Percentiles rank a stretch among this genome's conserved stretches.
Evolutionary conservation across 495 filamentous ascomycete species (phyloP).

Genomic region (Penicillium salamii): DNA sequence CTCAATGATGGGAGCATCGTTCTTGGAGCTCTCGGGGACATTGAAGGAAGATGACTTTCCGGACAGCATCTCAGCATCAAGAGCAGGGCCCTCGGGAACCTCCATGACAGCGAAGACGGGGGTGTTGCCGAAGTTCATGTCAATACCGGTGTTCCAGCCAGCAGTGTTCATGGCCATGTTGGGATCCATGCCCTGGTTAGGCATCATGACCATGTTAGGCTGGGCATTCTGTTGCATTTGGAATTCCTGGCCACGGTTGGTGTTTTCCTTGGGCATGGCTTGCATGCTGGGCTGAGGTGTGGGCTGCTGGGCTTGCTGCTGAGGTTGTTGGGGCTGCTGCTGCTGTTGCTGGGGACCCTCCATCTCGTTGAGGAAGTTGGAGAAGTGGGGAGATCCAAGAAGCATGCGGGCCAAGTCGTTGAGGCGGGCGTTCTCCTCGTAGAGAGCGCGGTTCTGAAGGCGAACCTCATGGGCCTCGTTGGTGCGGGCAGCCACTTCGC

Average conservation of each 20-base stretch:
- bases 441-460: constrained; percentile 66
- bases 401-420: constrained; percentile 77
- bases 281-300: constrained; percentile 7
- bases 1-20: constrained; percentile 51
- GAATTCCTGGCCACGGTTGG: constrained; percentile 53
- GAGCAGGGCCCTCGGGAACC: constrained; percentile 65
- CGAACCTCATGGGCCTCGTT: constrained; percentile 71
- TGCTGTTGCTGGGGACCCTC: constrained; percentile 45
- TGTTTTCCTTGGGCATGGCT: constrained; percentile 57
- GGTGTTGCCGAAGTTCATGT: constrained; percentile 62
- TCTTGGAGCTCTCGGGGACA: constrained; percentile 41
- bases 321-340: constrained; percentile 38
- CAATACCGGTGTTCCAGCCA: constrained; percentile 53
- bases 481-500: constrained; percentile 69
- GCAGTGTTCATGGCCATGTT: constrained; percentile 54
- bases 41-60: constrained; percentile 61
- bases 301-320: constrained; percentile 31
- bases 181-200: constrained; percentile 68
- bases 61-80: constrained; percentile 60
- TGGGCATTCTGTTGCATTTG: constrained; percentile 58
- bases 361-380: constrained; percentile 73
- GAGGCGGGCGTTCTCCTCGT: constrained; percentile 76
- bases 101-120: constrained; percentile 78
- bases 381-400: constrained; percentile 82
- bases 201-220: constrained; percentile 71